Conservation (phyloP, 2,329 filamentous ascomycete species). For the Herpomyces periplanetae region DNA sequence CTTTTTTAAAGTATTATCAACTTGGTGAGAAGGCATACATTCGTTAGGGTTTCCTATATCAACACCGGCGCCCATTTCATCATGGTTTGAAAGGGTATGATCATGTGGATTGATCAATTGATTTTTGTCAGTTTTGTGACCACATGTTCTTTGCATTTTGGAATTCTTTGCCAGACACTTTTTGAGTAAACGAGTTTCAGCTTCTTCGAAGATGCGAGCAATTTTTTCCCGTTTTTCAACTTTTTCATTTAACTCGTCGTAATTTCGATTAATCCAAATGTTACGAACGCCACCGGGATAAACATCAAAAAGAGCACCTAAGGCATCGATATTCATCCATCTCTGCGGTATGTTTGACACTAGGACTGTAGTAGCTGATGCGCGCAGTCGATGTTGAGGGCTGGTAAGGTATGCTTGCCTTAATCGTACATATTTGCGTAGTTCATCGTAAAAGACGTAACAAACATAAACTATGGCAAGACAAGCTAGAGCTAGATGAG, state of each 20-base stretch:
- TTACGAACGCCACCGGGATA: conserved; percentile 83
- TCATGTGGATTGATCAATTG: conserved; percentile 12
- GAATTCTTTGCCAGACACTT: conserved; percentile 36
- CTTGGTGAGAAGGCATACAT: conserved; percentile 4
- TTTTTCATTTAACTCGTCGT: conserved; percentile 44
- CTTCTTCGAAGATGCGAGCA: conserved; percentile 29
- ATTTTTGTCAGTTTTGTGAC: conserved; percentile 20
- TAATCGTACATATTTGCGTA: conserved; percentile 58
- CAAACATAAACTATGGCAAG: conserved; percentile 47
- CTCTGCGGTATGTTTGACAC: conserved; percentile 63
- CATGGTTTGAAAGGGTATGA: conserved; percentile 12
- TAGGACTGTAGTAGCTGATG: conserved; percentile 75
- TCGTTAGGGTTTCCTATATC: conserved; percentile 15
- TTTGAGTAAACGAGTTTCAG: conserved; percentile 49
- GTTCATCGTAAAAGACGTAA: conserved; percentile 45
- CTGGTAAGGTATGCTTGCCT: conserved; percentile 80
- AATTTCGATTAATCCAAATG: conserved; percentile 79
- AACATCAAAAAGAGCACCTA: conserved; percentile 59
- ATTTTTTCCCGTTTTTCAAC: conserved; percentile 31
- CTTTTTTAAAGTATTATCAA: conserved; percentile 5
- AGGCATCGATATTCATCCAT: conserved; percentile 48
- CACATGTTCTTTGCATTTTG: conserved; percentile 21
- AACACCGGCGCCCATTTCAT: conserved; percentile 13
- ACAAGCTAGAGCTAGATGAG: conserved; percentile 42
- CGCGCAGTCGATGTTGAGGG: conserved; percentile 62